These are phyloP conservation scores for Sporothrix curviconia DNA, from an alignment of 2,329 filamentous ascomycete genomes.

Conservation along the genomic window DNA sequence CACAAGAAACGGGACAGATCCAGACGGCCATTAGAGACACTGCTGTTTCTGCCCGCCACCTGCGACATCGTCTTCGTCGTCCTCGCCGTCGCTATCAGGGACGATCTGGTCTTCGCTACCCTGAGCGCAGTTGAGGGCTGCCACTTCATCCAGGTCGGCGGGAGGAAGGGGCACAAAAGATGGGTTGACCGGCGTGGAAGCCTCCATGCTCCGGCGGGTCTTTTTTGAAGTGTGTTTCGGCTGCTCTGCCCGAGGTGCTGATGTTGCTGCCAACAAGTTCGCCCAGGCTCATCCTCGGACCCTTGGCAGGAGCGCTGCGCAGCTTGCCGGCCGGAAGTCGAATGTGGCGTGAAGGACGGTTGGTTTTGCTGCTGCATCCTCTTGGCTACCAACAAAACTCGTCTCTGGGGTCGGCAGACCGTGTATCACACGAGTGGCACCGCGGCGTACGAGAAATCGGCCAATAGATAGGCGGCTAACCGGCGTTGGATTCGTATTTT, in stretches of 20 bases:
- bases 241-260: not conserved
- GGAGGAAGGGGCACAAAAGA: conserved; percentile 49
- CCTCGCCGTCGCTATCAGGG: conserved; percentile 45
- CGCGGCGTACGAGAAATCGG: conserved; percentile 21
- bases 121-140: conserved; percentile 39
- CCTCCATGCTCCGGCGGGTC: conserved; percentile 15
- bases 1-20: conserved; percentile 46
- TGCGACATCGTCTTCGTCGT: conserved; percentile 24
- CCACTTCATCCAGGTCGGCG: conserved; percentile 47
- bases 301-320: not conserved
- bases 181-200: conserved; percentile 38
- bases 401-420: conserved; percentile 36
- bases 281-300: conserved; percentile 11
- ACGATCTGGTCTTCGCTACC: conserved; percentile 54
- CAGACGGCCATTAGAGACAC: conserved; percentile 30
- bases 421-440: conserved; percentile 28
- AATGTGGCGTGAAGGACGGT: conserved; percentile 8
- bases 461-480: conserved; percentile 12
- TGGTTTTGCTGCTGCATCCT: not conserved
- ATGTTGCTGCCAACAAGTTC: conserved; percentile 12
- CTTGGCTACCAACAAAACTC: conserved; percentile 17
- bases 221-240: conserved; percentile 13
- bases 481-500: conserved; percentile 5
- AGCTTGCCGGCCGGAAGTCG: not conserved
- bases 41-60: not conserved